Evolutionary conservation across 2,329 filamentous ascomycete genomes (phyloP), one percentile per base, ranked within the genome.

Genomic region (Calonectria ilicicola): DNA sequence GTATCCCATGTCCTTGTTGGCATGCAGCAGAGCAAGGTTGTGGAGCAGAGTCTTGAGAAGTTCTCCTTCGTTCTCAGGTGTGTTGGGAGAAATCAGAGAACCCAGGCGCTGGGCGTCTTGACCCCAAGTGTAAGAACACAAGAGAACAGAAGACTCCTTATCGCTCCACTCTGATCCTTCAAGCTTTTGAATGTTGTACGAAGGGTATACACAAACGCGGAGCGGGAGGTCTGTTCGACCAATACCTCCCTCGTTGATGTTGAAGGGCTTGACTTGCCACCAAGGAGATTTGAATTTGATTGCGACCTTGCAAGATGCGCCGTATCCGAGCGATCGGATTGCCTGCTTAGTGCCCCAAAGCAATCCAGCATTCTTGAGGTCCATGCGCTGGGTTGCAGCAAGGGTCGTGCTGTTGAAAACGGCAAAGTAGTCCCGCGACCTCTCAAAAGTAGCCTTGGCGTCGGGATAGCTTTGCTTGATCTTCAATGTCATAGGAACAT

Each of bases 211-310:
- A 1, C 78, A 81, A 26, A 80, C 78, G 0, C 81, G 79, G 12
- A 83, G 77, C 0, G 81, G 81, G 0, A 83, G 75, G 40, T 83
- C 81, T 5, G 82, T 77, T 6, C 65, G 72, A 3, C 60, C 49
- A 0, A 75, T 40, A 0, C 77, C 77, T 0, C 75, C 77, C 0
- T 70, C 15, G 0, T 15, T 67, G 7, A 78, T 78, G 1, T 67
- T 53, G 17, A 76, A 74, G 0, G 68, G 68, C 0, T 27, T 40
- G 6, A 69, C 9, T 21, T 75, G 70, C 77, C 77, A 80, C 80
- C 80, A 83, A 1, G 80, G 72, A 0, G 76, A 75, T 62, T 80
- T 78, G 66, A 86, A 86, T 44, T 82, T 83, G 26, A 83, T 76
- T 0, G 70, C 82, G 2, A 83, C 79, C 53, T 83, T 83, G 2